A percentile compares a stretch with the other conserved stretches of the same genome.
Evolutionary conservation across 1,284 basidiomycete genomes (phyloP).

Genomic region (Schizophyllum commune): DNA sequence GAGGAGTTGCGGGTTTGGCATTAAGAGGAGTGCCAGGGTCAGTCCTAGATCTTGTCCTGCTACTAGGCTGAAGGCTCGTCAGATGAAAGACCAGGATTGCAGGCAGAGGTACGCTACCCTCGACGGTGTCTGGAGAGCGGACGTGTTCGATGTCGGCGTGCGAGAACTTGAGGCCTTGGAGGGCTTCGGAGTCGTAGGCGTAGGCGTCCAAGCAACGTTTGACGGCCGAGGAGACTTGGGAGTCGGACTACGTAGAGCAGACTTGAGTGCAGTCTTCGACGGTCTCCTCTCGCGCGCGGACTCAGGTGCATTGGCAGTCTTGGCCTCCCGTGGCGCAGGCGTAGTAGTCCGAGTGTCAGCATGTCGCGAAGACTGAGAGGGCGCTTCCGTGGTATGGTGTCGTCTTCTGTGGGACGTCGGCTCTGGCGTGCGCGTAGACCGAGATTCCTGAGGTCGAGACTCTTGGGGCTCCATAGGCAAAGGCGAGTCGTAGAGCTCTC

Average conservation of each 20-base stretch:
- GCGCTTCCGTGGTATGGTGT: neutral
- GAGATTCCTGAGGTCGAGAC: neutral
- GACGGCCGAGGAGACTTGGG: slow-evolving; percentile 18
- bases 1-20: slow-evolving; percentile 1
- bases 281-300: slow-evolving; percentile 12
- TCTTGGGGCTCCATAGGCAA: neutral
- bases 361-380: neutral
- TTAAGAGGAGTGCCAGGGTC: slow-evolving; percentile 28
- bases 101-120: slow-evolving; percentile 13
- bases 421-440: neutral
- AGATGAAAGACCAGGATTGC: neutral
- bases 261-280: slow-evolving; percentile 28
- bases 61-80: neutral
- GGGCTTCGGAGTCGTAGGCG: slow-evolving; percentile 23
- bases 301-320: slow-evolving; percentile 11
- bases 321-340: neutral
- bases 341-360: neutral
- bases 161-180: slow-evolving; percentile 11
- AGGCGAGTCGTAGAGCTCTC: neutral
- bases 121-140: slow-evolving; percentile 1
- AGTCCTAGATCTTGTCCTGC: slow-evolving; percentile 25
- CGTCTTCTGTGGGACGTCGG: neutral
- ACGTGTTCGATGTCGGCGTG: neutral
- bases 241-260: slow-evolving; percentile 30
- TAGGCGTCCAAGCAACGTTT: slow-evolving; percentile 18